phyloP scores from a whole-genome alignment of 257 asterid genomes.

The Rauvolfia tetraphylla region DNA sequence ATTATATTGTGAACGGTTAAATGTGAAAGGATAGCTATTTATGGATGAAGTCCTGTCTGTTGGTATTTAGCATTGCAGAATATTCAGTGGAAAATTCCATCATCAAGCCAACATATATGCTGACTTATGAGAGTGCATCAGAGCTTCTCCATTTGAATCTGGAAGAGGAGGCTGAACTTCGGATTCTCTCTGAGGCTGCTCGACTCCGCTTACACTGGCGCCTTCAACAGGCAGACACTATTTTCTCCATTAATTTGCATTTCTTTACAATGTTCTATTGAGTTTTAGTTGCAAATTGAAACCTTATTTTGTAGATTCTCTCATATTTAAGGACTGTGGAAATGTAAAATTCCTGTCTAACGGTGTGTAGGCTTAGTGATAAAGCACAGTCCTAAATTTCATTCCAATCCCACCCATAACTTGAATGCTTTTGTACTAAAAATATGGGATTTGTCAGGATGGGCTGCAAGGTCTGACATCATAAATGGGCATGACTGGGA shows the following conservation, averaged over 20 bases:
- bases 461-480: background rate
- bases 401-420: background rate
- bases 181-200: constrained; percentile 91
- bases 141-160: constrained; percentile 92
- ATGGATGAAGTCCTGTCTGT: constrained; percentile 26
- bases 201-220: constrained; percentile 80
- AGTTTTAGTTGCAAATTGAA: background rate
- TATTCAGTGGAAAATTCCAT: constrained; percentile 80
- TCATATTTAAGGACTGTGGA: background rate
- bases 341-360: background rate
- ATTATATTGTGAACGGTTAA: background rate
- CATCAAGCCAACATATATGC: constrained; percentile 93
- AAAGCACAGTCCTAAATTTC: background rate
- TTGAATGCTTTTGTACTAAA: background rate
- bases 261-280: background rate
- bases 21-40: background rate
- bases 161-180: constrained; percentile 82
- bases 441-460: background rate
- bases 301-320: background rate
- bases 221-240: constrained; percentile 59
- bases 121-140: constrained; percentile 93
- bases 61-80: constrained; percentile 79
- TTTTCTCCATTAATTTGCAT: constrained; percentile 15
- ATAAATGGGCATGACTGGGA: background rate
- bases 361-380: background rate